phyloP scores from a whole-genome alignment of 176 grass and related monocot species.

The Oryza punctata region DNA sequence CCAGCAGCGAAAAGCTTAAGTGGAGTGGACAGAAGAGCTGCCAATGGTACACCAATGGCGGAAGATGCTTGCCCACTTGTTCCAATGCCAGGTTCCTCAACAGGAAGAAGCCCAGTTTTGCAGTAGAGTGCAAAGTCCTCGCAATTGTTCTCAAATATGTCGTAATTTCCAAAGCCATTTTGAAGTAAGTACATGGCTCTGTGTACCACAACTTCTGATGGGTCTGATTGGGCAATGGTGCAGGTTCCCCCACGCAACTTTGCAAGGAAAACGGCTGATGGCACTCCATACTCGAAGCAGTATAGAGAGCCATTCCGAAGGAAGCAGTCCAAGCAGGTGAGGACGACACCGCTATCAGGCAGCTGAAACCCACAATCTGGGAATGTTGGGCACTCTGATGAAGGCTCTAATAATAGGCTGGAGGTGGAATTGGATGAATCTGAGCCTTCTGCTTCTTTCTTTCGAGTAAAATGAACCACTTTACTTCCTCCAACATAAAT shows the following conservation, averaged over 20 bases:
- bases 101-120: constrained; percentile 81
- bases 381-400: constrained; percentile 73
- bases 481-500: constrained; percentile 98
- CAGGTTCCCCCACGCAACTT: constrained; percentile 91
- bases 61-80: constrained; percentile 86
- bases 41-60: constrained; percentile 75
- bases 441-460: constrained; percentile 65
- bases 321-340: constrained; percentile 90
- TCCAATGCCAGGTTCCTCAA: constrained; percentile 69
- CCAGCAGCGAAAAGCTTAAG: constrained; percentile 84
- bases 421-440: constrained; percentile 47
- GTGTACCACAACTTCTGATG: constrained; percentile 59
- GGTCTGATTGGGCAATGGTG: constrained; percentile 83
- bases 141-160: constrained; percentile 97
- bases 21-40: constrained; percentile 77
- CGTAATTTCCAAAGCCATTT: constrained; percentile 90
- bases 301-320: constrained; percentile 80
- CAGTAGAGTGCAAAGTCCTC: constrained; percentile 99
- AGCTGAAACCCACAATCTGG: constrained; percentile 97
- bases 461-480: constrained; percentile 93
- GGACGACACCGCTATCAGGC: constrained; percentile 69
- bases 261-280: constrained; percentile 73
- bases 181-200: constrained; percentile 90
- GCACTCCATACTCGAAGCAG: constrained; percentile 82
- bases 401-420: constrained; percentile 45